Conservation (phyloP, 2,329 filamentous ascomycete species). For the Sphaerulina musiva region DNA sequence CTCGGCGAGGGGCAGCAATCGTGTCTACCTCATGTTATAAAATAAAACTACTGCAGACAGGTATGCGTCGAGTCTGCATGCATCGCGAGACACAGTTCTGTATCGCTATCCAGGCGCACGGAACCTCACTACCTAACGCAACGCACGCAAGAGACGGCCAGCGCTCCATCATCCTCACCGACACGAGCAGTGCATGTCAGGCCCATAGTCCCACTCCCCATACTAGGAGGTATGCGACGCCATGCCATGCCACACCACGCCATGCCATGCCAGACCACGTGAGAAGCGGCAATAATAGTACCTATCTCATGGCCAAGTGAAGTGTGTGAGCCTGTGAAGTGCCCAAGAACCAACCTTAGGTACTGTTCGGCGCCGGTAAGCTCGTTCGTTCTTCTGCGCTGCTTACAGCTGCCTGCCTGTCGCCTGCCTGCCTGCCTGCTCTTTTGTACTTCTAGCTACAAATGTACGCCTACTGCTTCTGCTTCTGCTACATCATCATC, state of each 20-base stretch:
- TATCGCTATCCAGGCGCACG: neutral
- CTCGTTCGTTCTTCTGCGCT: too few relatives aligned
- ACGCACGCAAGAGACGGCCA: conserved; percentile 1
- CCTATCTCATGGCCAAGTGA: neutral
- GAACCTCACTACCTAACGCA: neutral
- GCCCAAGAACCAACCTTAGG: neutral
- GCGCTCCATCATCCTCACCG: conserved; percentile 6
- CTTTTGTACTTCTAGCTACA: too few relatives aligned
- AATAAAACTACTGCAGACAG: neutral
- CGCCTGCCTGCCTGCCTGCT: too few relatives aligned
- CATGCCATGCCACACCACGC: neutral
- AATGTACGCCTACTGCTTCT: too few relatives aligned
- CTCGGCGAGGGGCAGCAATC: neutral
- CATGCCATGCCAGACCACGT: neutral
- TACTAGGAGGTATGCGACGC: too few relatives aligned
- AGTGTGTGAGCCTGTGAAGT: neutral
- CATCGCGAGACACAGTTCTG: neutral
- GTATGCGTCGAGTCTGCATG: neutral
- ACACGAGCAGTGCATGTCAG: conserved; percentile 1
- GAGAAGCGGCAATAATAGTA: neutral
- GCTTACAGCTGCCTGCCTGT: too few relatives aligned
- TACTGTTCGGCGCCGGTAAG: neutral
- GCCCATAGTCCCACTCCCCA: too few relatives aligned
- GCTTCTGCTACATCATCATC: neutral
- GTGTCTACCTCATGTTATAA: neutral